phyloP scores from a whole-genome alignment of 1,284 basidiomycete species.

The Marasmius fiardii region DNA sequence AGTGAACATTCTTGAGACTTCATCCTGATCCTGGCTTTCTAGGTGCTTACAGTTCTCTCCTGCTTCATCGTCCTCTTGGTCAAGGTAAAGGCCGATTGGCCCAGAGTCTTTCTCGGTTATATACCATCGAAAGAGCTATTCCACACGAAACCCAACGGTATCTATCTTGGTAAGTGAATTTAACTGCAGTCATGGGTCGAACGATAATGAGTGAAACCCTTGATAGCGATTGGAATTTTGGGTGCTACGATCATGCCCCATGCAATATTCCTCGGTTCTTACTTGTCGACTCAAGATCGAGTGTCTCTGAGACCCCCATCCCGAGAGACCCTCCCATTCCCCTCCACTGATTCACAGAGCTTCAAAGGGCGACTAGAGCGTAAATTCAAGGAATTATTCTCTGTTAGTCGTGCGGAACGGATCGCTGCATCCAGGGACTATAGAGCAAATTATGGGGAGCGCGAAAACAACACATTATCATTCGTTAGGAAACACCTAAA shows the following conservation, averaged over 20 bases:
- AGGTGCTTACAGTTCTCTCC: constrained; percentile 67
- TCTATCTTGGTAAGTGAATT: constrained; percentile 60
- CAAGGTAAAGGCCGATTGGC: constrained; percentile 67
- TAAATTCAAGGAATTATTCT: constrained; percentile 23
- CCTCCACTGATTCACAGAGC: constrained; percentile 3
- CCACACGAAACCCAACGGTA: constrained; percentile 43
- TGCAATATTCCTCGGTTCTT: constrained; percentile 76
- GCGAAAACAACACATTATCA: constrained; percentile 51
- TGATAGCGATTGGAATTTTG: constrained; percentile 61
- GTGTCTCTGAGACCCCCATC: constrained; percentile 25
- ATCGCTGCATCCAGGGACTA: constrained; percentile 26
- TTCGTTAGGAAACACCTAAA: constrained; percentile 64
- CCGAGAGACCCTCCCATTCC: constrained; percentile 5
- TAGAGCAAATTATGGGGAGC: constrained; percentile 27
- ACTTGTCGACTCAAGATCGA: constrained; percentile 67
- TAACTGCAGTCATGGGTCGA: not conserved
- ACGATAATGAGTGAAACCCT: not conserved
- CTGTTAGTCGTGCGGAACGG: constrained; percentile 32
- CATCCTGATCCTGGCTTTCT: constrained; percentile 1
- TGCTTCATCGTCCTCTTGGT: constrained; percentile 74
- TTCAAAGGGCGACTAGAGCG: constrained; percentile 15
- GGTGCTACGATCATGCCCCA: constrained; percentile 42
- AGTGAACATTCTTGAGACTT: not conserved
- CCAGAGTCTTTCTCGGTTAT: constrained; percentile 70
- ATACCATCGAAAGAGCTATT: constrained; percentile 61